Evolutionary conservation across 169 alveolate genomes (phyloP).

Genomic region (Blepharisma undulans): DNA sequence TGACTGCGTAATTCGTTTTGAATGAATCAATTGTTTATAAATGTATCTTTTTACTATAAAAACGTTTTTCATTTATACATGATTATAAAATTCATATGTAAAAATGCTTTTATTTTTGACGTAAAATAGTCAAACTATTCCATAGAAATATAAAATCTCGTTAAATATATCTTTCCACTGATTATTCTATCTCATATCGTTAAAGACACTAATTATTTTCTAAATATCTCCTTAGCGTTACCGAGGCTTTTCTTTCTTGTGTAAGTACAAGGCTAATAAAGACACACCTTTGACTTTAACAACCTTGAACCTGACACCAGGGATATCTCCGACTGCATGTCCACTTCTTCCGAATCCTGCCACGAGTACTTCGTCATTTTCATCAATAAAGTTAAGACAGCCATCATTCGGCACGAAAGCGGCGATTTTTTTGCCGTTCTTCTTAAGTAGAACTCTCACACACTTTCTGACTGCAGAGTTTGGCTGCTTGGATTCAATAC

Average conservation of each 20-base stretch:
- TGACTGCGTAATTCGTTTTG: background rate
- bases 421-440: conserved; percentile 98
- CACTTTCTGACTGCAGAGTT: conserved; percentile 99
- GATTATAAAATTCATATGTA: too few species aligned
- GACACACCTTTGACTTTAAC: conserved; percentile 97
- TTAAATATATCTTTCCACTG: background rate
- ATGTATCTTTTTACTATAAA: too few species aligned
- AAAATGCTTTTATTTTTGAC: too few species aligned
- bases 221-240: conserved; percentile 46
- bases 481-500: conserved; percentile 99
- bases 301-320: conserved; percentile 99
- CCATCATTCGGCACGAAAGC: conserved; percentile 99
- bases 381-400: conserved; percentile 98
- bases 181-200: background rate
- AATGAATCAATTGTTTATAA: too few species aligned
- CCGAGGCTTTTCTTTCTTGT: conserved; percentile 97
- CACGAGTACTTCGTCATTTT: conserved; percentile 99
- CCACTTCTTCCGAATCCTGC: conserved; percentile 99
- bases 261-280: conserved; percentile 95
- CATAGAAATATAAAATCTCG: too few species aligned
- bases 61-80: too few species aligned
- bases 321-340: conserved; percentile 99
- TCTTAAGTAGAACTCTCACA: conserved; percentile 98
- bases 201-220: background rate
- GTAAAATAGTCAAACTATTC: too few species aligned